phyloP scores from a whole-genome alignment of 371 early-diverging fungal genomes.

The Mucor circinelloides region DNA sequence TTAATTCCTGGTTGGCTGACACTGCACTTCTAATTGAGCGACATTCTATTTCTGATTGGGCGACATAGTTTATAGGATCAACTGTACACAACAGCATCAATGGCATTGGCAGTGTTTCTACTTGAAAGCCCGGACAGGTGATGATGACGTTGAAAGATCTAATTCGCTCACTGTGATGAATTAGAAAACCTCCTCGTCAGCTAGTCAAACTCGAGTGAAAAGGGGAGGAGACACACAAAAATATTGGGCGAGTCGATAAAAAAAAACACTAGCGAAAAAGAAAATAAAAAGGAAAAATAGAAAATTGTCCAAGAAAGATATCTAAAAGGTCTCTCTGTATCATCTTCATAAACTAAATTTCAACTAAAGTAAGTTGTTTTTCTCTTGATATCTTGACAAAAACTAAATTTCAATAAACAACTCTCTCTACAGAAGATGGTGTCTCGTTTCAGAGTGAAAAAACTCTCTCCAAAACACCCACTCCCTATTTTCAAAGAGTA shows the following conservation, averaged over 20 bases:
- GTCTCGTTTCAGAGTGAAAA: conserved; percentile 86
- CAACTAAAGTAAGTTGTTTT: conserved; percentile 4
- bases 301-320: neutral
- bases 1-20: too few species aligned
- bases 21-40: too few species aligned
- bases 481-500: conserved; percentile 80
- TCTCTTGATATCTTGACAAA: conserved; percentile 9
- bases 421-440: conserved; percentile 44
- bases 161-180: neutral
- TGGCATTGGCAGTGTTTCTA: neutral
- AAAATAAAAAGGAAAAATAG: neutral
- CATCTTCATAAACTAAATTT: neutral
- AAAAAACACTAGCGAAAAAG: neutral
- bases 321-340: neutral
- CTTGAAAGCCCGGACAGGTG: neutral
- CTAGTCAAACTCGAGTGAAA: neutral
- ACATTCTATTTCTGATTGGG: too few species aligned
- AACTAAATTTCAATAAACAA: neutral
- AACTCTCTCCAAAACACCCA: conserved; percentile 84
- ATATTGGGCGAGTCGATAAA: neutral
- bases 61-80: too few species aligned
- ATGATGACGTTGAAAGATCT: neutral
- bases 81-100: neutral
- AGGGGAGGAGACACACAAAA: neutral
- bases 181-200: neutral